A percentile compares a stretch with the other conserved stretches of the same genome.
Conservation (phyloP, 2,329 filamentous ascomycete genomes). For the Neospermospora avenae region DNA sequence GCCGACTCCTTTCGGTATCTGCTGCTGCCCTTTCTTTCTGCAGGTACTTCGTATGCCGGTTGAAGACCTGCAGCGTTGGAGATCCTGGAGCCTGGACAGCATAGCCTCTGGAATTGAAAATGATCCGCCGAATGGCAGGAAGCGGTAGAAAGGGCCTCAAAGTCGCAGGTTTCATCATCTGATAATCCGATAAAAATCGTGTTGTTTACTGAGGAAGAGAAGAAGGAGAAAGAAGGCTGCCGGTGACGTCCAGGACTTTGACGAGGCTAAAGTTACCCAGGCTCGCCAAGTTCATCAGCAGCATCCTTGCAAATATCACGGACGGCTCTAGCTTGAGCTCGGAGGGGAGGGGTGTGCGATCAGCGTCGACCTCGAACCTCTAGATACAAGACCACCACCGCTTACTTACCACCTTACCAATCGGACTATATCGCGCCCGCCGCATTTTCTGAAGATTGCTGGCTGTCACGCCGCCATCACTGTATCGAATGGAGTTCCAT, state of each 20-base stretch:
- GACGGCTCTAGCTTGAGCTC: slow-evolving; percentile 12
- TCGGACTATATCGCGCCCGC: slow-evolving; percentile 8
- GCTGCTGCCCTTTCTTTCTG: slow-evolving; percentile 84
- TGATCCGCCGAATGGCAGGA: slow-evolving; percentile 18
- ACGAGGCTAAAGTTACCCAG: slow-evolving; percentile 16
- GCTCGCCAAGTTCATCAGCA: neutral
- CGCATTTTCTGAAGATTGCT: slow-evolving; percentile 14
- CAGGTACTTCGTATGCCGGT: slow-evolving; percentile 78
- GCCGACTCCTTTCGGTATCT: slow-evolving; percentile 67
- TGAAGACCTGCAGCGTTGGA: slow-evolving; percentile 87
- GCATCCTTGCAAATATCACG: slow-evolving; percentile 11
- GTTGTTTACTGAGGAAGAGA: neutral
- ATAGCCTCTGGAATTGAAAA: slow-evolving; percentile 52
- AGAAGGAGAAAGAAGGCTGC: slow-evolving; percentile 17
- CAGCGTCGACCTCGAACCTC: neutral
- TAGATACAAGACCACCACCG: neutral
- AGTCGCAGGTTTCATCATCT: slow-evolving; percentile 28
- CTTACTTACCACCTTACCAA: neutral
- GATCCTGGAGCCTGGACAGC: slow-evolving; percentile 75
- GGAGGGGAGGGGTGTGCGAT: slow-evolving; percentile 15
- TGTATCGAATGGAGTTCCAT: slow-evolving; percentile 29
- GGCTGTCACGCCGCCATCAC: slow-evolving; percentile 24
- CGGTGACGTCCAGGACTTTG: slow-evolving; percentile 19
- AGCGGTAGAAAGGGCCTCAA: slow-evolving; percentile 26
- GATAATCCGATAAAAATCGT: neutral